These are phyloP conservation scores for Rhizophagus sp. DNA, from an alignment of 192 early-diverging fungal genomes.

Conservation along the genomic window DNA sequence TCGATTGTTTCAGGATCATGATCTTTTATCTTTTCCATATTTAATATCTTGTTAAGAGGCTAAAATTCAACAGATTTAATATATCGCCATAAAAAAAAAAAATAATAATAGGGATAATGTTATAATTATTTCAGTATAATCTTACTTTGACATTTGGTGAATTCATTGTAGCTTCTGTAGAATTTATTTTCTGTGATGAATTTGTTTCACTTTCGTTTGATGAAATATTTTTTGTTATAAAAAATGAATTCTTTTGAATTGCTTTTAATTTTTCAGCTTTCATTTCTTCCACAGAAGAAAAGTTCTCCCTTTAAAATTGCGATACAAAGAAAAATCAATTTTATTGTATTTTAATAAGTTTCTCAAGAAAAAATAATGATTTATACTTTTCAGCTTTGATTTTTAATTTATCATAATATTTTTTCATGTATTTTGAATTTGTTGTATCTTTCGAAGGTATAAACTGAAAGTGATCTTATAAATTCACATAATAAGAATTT, in stretches of 20 bases:
- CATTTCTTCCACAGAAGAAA: not conserved
- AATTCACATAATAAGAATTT: not conserved
- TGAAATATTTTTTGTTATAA: not conserved
- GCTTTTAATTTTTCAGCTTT: conserved; percentile 8
- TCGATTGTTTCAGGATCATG: conserved; percentile 45
- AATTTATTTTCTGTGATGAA: not conserved
- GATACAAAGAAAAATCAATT: not conserved
- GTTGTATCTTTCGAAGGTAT: not conserved
- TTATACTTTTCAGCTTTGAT: conserved; percentile 3
- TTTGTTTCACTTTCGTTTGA: not conserved
- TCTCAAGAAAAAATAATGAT: not conserved
- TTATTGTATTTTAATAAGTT: too few species aligned
- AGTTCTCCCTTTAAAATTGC: not conserved
- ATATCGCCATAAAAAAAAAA: not conserved
- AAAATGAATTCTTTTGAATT: not conserved
- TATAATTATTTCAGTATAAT: not conserved
- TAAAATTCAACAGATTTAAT: conserved; percentile 12
- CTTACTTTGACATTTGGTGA: not conserved
- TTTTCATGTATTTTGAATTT: not conserved
- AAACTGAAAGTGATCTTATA: not conserved
- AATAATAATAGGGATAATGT: not conserved
- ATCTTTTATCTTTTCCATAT: conserved; percentile 46
- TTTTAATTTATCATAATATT: not conserved
- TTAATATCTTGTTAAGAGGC: conserved; percentile 59
- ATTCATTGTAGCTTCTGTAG: not conserved